These are phyloP conservation scores for Dryas integrifolia DNA, from an alignment of 331 rosid species.

Conservation along the genomic window DNA sequence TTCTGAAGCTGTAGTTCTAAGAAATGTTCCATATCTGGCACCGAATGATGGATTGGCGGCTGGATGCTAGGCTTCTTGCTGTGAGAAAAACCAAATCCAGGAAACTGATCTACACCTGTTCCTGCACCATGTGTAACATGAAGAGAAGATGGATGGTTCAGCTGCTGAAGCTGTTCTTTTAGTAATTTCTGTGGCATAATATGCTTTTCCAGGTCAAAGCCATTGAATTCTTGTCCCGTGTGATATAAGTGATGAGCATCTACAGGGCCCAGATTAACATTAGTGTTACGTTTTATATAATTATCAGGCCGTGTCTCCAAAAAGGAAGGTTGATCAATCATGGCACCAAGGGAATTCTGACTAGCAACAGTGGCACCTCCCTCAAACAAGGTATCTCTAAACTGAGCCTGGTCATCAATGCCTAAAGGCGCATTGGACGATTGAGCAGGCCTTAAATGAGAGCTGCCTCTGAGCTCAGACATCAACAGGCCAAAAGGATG, in stretches of 20 bases:
- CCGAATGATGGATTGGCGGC: constrained; percentile 46
- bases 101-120: constrained; percentile 41
- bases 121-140: constrained; percentile 43
- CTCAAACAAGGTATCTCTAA: constrained; percentile 42
- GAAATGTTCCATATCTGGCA: constrained; percentile 54
- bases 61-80: constrained; percentile 41
- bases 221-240: constrained; percentile 37
- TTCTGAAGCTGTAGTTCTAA: constrained; percentile 43
- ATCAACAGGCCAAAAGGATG: constrained; percentile 68
- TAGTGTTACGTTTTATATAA: constrained; percentile 38
- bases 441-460: constrained; percentile 54
- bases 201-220: constrained; percentile 43
- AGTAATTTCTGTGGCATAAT: constrained; percentile 44
- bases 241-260: constrained; percentile 43
- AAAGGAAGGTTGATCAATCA: constrained; percentile 42
- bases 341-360: constrained; percentile 40
- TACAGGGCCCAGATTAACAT: constrained; percentile 41
- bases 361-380: constrained; percentile 37
- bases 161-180: constrained; percentile 54
- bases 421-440: constrained; percentile 45
- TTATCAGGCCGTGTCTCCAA: constrained; percentile 45
- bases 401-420: constrained; percentile 51
- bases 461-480: constrained; percentile 63
- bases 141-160: constrained; percentile 35
- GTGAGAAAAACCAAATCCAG: constrained; percentile 41